Evolutionary conservation across 2,329 filamentous ascomycete species (phyloP).

Genomic region (Claviceps monticola): DNA sequence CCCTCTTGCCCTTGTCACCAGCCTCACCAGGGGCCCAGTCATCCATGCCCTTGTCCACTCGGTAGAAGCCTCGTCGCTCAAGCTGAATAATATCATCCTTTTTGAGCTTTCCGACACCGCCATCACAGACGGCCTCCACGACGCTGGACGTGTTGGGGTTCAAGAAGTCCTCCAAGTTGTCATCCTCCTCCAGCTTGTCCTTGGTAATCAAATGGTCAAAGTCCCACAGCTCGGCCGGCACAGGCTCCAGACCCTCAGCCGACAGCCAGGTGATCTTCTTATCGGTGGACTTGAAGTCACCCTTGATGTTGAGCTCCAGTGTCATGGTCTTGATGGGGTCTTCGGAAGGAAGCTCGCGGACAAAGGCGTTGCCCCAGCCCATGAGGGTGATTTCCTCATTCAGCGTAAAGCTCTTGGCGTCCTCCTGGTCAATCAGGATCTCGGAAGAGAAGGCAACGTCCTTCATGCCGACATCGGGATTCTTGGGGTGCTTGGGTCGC

Average conservation of each 20-base stretch:
- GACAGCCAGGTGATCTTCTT: conserved; percentile 97
- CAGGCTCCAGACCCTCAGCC: conserved; percentile 57
- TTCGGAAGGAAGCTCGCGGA: conserved; percentile 47
- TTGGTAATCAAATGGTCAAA: conserved; percentile 94
- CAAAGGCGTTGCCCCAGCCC: conserved; percentile 88
- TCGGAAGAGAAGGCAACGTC: conserved; percentile 65
- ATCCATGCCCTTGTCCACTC: conserved; percentile 55
- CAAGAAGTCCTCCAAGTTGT: conserved; percentile 71
- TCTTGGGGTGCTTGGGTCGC: conserved; percentile 82
- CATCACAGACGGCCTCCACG: conserved; percentile 65
- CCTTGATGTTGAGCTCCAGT: conserved; percentile 77
- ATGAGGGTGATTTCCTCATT: conserved; percentile 91
- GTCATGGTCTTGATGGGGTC: conserved; percentile 55
- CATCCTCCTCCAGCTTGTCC: conserved; percentile 82
- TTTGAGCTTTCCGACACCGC: conserved; percentile 65
- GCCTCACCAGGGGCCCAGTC: conserved; percentile 38
- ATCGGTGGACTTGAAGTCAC: conserved; percentile 87
- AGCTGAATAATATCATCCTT: conserved; percentile 89
- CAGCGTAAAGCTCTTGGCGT: conserved; percentile 66
- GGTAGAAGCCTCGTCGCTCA: conserved; percentile 83
- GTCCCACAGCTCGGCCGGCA: conserved; percentile 77
- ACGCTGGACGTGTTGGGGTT: conserved; percentile 62
- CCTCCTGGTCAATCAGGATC: conserved; percentile 73
- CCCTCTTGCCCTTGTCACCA: conserved; percentile 29
- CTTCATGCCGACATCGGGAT: conserved; percentile 71